These are phyloP conservation scores for Solanum stenotomum DNA, from an alignment of 257 asterid species.

Conservation along the genomic window DNA sequence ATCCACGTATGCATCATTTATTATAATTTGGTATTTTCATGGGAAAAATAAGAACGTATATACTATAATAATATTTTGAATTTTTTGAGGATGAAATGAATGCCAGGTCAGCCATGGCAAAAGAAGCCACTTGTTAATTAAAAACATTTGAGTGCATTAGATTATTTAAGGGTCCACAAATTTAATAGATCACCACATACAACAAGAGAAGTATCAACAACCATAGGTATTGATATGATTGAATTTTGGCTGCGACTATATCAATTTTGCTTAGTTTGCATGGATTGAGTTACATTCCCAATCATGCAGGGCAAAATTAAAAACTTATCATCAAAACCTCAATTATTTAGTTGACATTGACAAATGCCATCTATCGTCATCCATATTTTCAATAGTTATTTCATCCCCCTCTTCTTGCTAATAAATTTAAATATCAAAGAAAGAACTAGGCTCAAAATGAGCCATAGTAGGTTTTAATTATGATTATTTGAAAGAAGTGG, in stretches of 20 bases:
- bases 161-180: conserved; percentile 7
- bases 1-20: neutral
- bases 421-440: neutral
- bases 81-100: neutral
- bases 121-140: conserved; percentile 13
- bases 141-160: neutral
- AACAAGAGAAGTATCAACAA: neutral
- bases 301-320: neutral
- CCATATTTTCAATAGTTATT: neutral
- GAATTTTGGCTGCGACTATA: neutral
- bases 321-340: conserved; percentile 1
- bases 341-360: conserved; percentile 15
- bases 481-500: neutral
- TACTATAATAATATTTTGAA: neutral
- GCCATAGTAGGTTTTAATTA: neutral
- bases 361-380: neutral
- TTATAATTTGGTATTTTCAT: neutral
- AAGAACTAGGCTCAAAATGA: neutral
- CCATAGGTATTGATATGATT: neutral
- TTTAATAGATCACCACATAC: neutral
- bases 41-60: neutral
- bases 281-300: neutral
- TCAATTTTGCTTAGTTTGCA: conserved; percentile 1
- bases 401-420: neutral
- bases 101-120: neutral